These are phyloP conservation scores for Serendipita sp. DNA, from an alignment of 768 basidiomycete genomes.

Conservation along the genomic window DNA sequence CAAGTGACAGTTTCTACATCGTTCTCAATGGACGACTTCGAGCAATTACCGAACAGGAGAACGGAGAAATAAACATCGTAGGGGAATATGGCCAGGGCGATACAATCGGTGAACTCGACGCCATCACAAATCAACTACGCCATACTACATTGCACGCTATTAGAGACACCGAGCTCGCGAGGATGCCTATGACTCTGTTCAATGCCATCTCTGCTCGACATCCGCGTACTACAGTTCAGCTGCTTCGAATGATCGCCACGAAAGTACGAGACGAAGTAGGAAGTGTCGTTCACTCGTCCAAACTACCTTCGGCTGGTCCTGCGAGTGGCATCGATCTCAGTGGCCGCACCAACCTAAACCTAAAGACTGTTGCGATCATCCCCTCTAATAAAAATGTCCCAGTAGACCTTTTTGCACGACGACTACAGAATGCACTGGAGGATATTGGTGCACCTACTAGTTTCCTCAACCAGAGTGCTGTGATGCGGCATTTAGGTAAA, in stretches of 20 bases:
- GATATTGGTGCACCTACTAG: constrained; percentile 86
- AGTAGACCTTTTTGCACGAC: constrained; percentile 74
- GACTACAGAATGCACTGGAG: constrained; percentile 75
- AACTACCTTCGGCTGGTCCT: constrained; percentile 17
- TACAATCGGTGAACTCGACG: constrained; percentile 92
- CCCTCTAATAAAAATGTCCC: constrained; percentile 80
- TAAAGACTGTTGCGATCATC: constrained; percentile 87
- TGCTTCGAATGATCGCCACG: constrained; percentile 80
- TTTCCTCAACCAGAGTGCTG: constrained; percentile 84
- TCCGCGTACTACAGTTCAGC: constrained; percentile 11
- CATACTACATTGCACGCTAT: constrained; percentile 92
- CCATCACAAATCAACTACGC: constrained; percentile 78
- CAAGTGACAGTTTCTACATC: constrained; percentile 92
- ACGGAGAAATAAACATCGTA: constrained; percentile 60
- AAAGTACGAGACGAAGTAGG: constrained; percentile 72
- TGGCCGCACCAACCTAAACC: constrained; percentile 64
- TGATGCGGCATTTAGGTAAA: constrained; percentile 78
- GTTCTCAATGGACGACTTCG: constrained; percentile 93
- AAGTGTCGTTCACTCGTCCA: constrained; percentile 25
- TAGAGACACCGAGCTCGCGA: constrained; percentile 88
- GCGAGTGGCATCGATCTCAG: constrained; percentile 16
- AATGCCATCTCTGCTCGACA: constrained; percentile 74
- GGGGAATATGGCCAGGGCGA: constrained; percentile 97
- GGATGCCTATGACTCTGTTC: constrained; percentile 94
- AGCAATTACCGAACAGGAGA: constrained; percentile 66